Evolutionary conservation across 305 asterid species (phyloP).

Genomic region (Solanum aculeatissimum): DNA sequence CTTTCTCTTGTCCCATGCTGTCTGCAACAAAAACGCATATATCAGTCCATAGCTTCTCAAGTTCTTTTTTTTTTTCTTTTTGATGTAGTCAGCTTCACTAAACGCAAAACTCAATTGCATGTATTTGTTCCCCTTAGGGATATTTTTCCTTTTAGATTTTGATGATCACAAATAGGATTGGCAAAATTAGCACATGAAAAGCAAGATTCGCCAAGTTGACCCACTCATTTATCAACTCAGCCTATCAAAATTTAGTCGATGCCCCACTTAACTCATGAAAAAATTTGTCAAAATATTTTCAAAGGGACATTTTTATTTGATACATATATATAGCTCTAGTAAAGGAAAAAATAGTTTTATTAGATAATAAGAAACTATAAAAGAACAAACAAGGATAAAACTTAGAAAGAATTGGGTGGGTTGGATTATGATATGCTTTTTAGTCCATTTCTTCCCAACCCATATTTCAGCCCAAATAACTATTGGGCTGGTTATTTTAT

Average conservation of each 20-base stretch:
- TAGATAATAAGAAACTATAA: neutral
- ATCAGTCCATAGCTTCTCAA: slow-evolving; percentile 8
- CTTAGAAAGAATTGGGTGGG: neutral
- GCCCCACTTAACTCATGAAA: neutral
- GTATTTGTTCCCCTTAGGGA: neutral
- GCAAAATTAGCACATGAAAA: neutral
- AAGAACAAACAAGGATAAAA: neutral
- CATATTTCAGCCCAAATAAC: neutral
- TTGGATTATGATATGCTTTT: neutral
- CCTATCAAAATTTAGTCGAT: neutral
- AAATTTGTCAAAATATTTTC: neutral
- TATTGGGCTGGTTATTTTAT: neutral
- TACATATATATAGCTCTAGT: neutral
- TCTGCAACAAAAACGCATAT: slow-evolving; percentile 43
- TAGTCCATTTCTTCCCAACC: neutral
- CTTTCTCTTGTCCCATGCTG: slow-evolving; percentile 94
- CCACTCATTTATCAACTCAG: neutral
- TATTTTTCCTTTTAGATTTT: neutral
- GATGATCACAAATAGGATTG: neutral
- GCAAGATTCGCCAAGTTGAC: neutral
- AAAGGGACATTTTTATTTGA: neutral
- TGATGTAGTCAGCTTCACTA: neutral
- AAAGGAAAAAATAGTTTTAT: neutral
- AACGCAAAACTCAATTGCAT: neutral
- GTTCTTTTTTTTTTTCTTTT: neutral